Evolutionary conservation across 495 filamentous ascomycete species (phyloP).

Genomic region (Barbatosphaeria neglecta): DNA sequence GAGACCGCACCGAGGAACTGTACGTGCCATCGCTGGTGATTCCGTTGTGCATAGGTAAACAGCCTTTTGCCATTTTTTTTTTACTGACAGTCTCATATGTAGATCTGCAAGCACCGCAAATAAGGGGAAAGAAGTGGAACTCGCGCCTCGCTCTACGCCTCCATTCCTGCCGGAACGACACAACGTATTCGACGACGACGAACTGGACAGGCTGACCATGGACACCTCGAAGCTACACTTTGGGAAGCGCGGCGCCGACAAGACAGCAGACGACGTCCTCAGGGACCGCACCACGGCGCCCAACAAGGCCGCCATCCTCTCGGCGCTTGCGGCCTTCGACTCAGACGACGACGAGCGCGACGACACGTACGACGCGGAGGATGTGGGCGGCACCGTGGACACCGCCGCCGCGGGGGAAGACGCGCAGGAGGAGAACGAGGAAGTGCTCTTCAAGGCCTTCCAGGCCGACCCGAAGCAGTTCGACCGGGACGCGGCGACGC

Average conservation of each 20-base stretch:
- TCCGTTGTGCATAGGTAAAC: too few species aligned
- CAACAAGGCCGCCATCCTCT: constrained; percentile 79
- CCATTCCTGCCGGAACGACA: constrained; percentile 25
- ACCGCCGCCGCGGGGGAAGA: constrained; percentile 28
- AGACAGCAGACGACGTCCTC: constrained; percentile 51
- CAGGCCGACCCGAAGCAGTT: constrained; percentile 52
- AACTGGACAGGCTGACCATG: constrained; percentile 60
- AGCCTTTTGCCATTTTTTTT: too few species aligned
- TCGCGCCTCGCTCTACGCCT: constrained; percentile 28
- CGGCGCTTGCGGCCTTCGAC: constrained; percentile 84
- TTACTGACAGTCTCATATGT: background rate
- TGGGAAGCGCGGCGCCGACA: constrained; percentile 53
- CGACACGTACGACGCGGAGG: constrained; percentile 87
- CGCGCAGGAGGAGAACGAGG: constrained; percentile 32
- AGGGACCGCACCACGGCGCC: constrained; percentile 39
- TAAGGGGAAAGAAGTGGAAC: constrained; percentile 6
- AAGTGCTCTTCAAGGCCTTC: constrained; percentile 57
- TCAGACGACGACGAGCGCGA: constrained; percentile 93
- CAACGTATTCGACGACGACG: constrained; percentile 72
- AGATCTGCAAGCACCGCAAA: constrained; percentile 6
- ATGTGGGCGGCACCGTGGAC: constrained; percentile 82
- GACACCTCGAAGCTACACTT: constrained; percentile 54
- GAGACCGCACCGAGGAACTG: constrained; percentile 45
- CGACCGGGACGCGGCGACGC: constrained; percentile 52
- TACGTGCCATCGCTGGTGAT: constrained; percentile 18